Base-by-base conservation (phyloP, 2,329 filamentous ascomycete genomes). In the Fonsecaea erecta region DNA sequence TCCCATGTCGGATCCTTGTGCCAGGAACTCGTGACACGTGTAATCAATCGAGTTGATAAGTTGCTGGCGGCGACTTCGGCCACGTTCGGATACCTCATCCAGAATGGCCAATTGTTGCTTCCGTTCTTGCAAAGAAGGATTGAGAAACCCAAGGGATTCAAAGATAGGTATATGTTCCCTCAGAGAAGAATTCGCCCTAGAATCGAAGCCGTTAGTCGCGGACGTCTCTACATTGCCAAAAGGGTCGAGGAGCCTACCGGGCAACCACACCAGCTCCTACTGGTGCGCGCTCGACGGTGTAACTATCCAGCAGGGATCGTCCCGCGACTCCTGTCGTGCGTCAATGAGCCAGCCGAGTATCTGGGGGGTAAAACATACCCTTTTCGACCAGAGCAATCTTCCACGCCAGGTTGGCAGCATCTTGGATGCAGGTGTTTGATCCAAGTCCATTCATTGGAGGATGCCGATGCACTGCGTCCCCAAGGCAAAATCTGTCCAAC, bases 1-100 rank as follows among this genome's bases (percentile, higher is more conserved):
- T 69, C 83, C 83, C 84, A 87, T 87, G 68, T 87, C 84, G 56
- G 83, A 76, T 0, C 85, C 86, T 8, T 88, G 76, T 71, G 2
- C 78, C 84, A 62, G 82, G 64, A 84, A 84, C 71, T 85, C 54
- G 46, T 88, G 54, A 37, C 37, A 43, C 6, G 54, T 59, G n/a
- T 37, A 28, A 21, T 55, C 40, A 30, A 63, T 55, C 46, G 55
- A 34, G n/a, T 54, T 26, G 11, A 46, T 34, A 8, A 66, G 28
- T 24, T 52, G 21, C 30, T 52, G 21, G n/a, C 34, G 60, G 30
- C 59, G 53, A 28, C 0, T 8, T n/a, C 30, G 34, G n/a, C 30
- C 53, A 3, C 48, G 43, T 26, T 74, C 67, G 0, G 75, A 77
- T 1, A 74, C 68, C 30, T 77, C 76, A 3, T 76, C 73, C 9